Conservation (phyloP, 129 eudicot genomes). For the Heracleum sosnowskyi region DNA sequence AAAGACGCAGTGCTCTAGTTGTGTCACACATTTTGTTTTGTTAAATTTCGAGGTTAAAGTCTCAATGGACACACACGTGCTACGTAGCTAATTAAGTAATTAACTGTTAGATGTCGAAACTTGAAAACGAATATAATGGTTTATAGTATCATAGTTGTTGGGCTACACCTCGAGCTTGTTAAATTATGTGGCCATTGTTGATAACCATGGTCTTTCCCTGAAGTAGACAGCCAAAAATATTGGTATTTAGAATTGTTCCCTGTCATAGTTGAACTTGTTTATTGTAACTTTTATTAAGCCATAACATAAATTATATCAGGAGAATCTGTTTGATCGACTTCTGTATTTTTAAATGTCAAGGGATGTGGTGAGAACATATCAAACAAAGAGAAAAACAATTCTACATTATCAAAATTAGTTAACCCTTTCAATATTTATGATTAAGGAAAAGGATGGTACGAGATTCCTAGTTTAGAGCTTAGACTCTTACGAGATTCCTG, state of each 20-base stretch:
- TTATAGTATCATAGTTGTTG: neutral
- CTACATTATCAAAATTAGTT: neutral
- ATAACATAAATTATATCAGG: neutral
- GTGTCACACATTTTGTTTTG: neutral
- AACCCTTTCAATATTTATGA: neutral
- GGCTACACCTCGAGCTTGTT: neutral
- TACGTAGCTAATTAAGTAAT: neutral
- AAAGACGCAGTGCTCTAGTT: neutral
- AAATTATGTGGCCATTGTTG: neutral
- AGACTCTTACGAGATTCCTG: too few species aligned
- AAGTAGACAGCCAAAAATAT: neutral
- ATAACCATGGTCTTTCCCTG: slow-evolving; percentile 4
- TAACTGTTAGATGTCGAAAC: slow-evolving; percentile 10
- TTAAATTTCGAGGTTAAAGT: too few species aligned
- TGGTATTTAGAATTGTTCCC: neutral
- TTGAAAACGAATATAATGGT: neutral
- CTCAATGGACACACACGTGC: neutral
- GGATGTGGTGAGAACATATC: neutral
- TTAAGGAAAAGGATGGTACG: neutral
- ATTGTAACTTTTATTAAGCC: neutral
- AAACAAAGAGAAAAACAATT: neutral
- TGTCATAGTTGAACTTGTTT: neutral
- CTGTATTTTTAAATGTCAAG: neutral
- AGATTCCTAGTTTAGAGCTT: neutral
- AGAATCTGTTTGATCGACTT: neutral